Evolutionary conservation across 202 grass and related monocot genomes (phyloP), one percentile per base, ranked within the genome.

Genomic region (Eragrostis tef): DNA sequence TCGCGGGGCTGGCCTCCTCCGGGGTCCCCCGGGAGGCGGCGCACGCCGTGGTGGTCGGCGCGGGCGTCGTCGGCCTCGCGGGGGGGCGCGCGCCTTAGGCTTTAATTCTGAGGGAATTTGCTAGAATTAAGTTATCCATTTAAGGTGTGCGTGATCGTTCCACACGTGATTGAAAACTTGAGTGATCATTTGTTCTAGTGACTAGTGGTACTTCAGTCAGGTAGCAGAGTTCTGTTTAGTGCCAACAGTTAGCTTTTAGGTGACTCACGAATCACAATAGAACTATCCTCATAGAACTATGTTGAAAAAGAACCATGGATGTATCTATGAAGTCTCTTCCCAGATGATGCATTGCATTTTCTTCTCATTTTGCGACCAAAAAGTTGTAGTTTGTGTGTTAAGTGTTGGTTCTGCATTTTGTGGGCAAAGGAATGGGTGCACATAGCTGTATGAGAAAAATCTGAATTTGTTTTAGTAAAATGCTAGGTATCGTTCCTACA

Each of bases 31-130:
- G 78, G 83, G 92, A 94, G 80, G 70, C 83, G 47, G 92, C 25
- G 79, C 92, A 98, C 51, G 86, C 77, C 26, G 90, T 98, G 64
- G 95, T 94, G 76, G 88, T 94, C 51, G 95, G 95, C 53, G 92
- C 92, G 43, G 95, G 95, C 17, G 95, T 85, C 70, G 87, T 94
- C 56, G 95, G 95, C 27, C 81, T 98, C 50, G 90, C 92, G 11
- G 86, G 86, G 67, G 95, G 88, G 41, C 90, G 95, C 63, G 92
- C 90, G n/a, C n/a, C n/a, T n/a, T n/a, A n/a, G n/a, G n/a, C n/a
- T n/a, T n/a, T n/a, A n/a, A 34, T 34, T 34, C 31, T 34, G 31
- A 34, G 1, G 4, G 31, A 34, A 4, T 34, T 34, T 1, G 31
- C 4, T 34, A 34, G 4, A 34, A 34, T n/a, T n/a, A n/a, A n/a